Evolutionary conservation across 805 yeast species (phyloP), one percentile per base, ranked within the genome.

Genomic region (Yarrowia phangngaensis): DNA sequence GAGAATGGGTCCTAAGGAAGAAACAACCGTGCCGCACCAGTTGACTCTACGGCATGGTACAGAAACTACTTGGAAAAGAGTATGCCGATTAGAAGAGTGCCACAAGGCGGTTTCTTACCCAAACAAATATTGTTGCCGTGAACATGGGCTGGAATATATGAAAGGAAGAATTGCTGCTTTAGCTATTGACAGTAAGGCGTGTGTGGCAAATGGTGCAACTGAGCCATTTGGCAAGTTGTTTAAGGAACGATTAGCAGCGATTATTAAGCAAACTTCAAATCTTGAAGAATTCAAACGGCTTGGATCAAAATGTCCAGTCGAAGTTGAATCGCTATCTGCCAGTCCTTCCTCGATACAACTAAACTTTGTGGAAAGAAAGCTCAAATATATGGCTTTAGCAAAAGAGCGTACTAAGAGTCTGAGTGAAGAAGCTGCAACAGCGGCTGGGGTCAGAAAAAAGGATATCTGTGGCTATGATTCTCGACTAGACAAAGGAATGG

Each of bases 91-190:
- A 9, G 59, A 62, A 0, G 62, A 59, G 1, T 88, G 97, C 60
- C 71, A 58, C 40, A 67, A 71, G 29, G 82, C 88, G 0, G 76
- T 79, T 4, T 52, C 33, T 11, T 60, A 58, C 16, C 43, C 34
- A 22, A 76, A 87, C 24, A 86, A 88, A 62, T 88, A 84, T 60
- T 88, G 97, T 61, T 66, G 78, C 12, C 73, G 71, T 15, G 84
- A 75, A 19, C 95, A 89, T 63, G 96, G 95, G 26, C 43, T 59
- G 36, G 52, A 53, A 52, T 81, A 64, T 24, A 52, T 56, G 35
- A 45, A 51, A 30, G 47, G 50, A 4, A 12, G 36, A 9, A 20
- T 57, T 1, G 23, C 41, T 5, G 35, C 50, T 24, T 43, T 45
- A 12, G 19, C 22, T 12, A 20, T 23, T 13, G 17, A 52, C 27